These are phyloP conservation scores for Astrephomene gubernaculifera DNA, from an alignment of 139 green algal genomes.

Conservation along the genomic window DNA sequence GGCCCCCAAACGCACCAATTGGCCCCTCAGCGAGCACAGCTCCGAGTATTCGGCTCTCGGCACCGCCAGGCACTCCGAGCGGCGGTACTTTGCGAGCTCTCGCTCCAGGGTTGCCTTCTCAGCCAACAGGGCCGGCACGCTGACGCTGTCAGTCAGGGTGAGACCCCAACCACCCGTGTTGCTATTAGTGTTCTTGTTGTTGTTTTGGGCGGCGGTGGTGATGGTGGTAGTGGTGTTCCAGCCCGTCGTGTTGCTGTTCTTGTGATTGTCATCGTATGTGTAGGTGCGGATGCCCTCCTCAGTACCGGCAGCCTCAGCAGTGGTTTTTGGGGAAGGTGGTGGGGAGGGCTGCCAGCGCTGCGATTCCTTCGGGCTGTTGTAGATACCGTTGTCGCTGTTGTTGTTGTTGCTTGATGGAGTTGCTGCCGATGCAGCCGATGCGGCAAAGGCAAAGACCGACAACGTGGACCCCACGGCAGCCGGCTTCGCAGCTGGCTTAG, in stretches of 20 bases:
- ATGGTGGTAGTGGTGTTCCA: not conserved
- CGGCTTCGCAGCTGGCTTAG: too few species aligned
- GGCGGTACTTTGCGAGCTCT: not conserved
- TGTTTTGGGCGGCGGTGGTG: not conserved
- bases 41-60: conserved; percentile 9
- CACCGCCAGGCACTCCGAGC: conserved; percentile 28
- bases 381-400: too few species aligned
- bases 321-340: too few species aligned
- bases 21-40: not conserved
- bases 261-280: not conserved
- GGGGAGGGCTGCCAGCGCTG: too few species aligned
- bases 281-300: not conserved
- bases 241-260: not conserved
- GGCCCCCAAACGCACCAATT: not conserved
- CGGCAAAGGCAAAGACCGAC: too few species aligned
- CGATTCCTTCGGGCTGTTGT: too few species aligned
- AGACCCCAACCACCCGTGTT: not conserved
- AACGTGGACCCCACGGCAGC: too few species aligned
- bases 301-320: not conserved
- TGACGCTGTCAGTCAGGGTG: conserved; percentile 1
- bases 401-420: too few species aligned
- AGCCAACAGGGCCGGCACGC: conserved; percentile 2
- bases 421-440: too few species aligned
- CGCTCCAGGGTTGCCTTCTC: conserved; percentile 28
- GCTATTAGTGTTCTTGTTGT: not conserved